These are phyloP conservation scores for Zoysia japonica DNA, from an alignment of 176 grass and related monocot genomes.

Conservation along the genomic window DNA sequence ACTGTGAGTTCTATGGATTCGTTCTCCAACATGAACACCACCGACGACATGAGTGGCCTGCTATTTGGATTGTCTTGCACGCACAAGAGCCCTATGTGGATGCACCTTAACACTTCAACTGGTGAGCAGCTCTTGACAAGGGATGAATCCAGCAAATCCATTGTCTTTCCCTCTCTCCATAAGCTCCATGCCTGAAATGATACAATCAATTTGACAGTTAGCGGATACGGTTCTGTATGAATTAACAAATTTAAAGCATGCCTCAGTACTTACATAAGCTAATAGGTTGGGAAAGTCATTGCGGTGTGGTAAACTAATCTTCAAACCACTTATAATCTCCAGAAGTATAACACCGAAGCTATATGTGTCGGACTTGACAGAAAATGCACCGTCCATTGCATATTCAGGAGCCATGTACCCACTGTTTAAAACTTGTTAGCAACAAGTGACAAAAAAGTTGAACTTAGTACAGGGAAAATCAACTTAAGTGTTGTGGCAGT, in stretches of 20 bases:
- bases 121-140: background rate
- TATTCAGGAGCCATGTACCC: conserved; percentile 78
- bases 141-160: conserved; percentile 43
- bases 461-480: background rate
- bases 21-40: conserved; percentile 55
- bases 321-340: conserved; percentile 61
- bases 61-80: conserved; percentile 52
- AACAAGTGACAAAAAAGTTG: background rate
- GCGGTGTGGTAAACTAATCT: conserved; percentile 32
- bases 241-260: background rate
- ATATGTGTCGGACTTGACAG: conserved; percentile 59
- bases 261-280: conserved; percentile 51
- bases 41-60: conserved; percentile 56
- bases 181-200: conserved; percentile 54
- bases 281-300: conserved; percentile 25
- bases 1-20: conserved; percentile 15
- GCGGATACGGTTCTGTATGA: background rate
- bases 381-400: conserved; percentile 61
- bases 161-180: conserved; percentile 50
- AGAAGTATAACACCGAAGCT: conserved; percentile 61
- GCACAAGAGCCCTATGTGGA: conserved; percentile 57
- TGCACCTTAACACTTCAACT: conserved; percentile 43
- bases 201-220: background rate
- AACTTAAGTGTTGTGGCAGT: background rate
- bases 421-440: background rate